Base-by-base conservation (phyloP, 805 yeast genomes). In the Hanseniaspora occidentalis region DNA sequence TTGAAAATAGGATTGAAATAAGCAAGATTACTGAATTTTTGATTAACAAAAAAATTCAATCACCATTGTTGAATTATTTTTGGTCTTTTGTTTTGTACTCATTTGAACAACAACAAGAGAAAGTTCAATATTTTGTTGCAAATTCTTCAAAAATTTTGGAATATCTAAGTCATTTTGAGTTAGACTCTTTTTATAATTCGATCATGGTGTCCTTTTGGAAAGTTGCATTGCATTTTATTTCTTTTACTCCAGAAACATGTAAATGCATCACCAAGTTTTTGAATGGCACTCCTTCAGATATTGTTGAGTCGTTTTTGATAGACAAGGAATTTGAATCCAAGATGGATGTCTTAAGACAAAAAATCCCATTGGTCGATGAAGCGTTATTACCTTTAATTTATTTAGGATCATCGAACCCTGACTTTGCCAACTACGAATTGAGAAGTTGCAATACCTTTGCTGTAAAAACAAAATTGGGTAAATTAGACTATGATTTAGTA, bases 21-120 rank as follows among this genome's bases (percentile, higher is more conserved):
- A 51, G 55, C 23, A 38, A 52, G n/a, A 59, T 76, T 20, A 68
- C 74, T 41, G 53, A 58, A 1, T 48, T 60, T 3, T 53, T 77
- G 14, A 41, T 60, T 4, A 51, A 58, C 8, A 50, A 68, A 1
- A 55, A 62, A 10, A 43, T 58, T 2, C 71, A 72, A 45, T 20
- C 13, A 13, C 60, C 82, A 2, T 54, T 79, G 9, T 60, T 77
- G 1, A 54, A 74, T 35, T 80, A 79, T 51, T 69, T 75, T 18
- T 82, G 89, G 89, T 71, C 83, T 23, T 70, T 79, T 11, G 55
- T 77, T 9, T 52, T 77, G 9, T 73, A 73, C 47, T 61, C 78
- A 18, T 75, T 77, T 22, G 52, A 53, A 2, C 45, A 45, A 7
- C 49, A 50, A 9, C 36, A 38, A 9, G 10, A 29, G 9, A 36